Percentiles rank a stretch among this genome's conserved stretches.
Evolutionary conservation across 345 rosid species (phyloP).

Genomic region (Kandelia obovata): DNA sequence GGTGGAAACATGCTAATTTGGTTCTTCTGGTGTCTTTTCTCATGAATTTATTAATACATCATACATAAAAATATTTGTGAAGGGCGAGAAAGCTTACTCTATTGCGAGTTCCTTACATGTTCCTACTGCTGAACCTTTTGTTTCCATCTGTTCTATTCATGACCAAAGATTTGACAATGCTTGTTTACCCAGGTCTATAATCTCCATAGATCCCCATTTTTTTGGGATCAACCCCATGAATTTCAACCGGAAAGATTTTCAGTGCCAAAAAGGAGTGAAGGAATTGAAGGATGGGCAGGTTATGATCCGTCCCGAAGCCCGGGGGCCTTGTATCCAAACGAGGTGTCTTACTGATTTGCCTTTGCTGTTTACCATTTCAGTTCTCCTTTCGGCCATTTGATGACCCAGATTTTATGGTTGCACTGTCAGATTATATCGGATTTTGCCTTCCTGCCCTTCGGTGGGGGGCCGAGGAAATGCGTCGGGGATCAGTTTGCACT

Average conservation of each 20-base stretch:
- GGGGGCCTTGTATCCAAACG: constrained; percentile 85
- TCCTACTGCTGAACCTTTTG: background rate
- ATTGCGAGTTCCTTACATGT: background rate
- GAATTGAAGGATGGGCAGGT: constrained; percentile 85
- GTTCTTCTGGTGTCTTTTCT: background rate
- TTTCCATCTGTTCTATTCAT: background rate
- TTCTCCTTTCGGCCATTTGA: background rate
- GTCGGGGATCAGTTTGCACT: constrained; percentile 95
- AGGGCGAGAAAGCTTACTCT: too few species aligned
- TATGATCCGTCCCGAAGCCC: constrained; percentile 90
- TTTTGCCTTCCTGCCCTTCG: constrained; percentile 85
- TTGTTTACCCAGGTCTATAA: constrained; percentile 60
- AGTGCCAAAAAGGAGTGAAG: constrained; percentile 44
- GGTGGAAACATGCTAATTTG: constrained; percentile 25
- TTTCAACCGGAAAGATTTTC: constrained; percentile 84
- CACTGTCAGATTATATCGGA: constrained; percentile 63
- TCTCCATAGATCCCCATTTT: constrained; percentile 88
- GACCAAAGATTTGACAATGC: background rate
- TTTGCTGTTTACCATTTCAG: background rate
- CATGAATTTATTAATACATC: background rate
- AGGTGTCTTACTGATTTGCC: constrained; percentile 38
- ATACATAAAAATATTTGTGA: too few species aligned
- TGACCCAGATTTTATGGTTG: constrained; percentile 15
- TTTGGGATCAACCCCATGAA: constrained; percentile 73
- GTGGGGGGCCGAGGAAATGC: constrained; percentile 93